Evolutionary conservation across 495 filamentous ascomycete genomes (phyloP), one percentile per base, ranked within the genome.

Genomic region (Podospora didyma): DNA sequence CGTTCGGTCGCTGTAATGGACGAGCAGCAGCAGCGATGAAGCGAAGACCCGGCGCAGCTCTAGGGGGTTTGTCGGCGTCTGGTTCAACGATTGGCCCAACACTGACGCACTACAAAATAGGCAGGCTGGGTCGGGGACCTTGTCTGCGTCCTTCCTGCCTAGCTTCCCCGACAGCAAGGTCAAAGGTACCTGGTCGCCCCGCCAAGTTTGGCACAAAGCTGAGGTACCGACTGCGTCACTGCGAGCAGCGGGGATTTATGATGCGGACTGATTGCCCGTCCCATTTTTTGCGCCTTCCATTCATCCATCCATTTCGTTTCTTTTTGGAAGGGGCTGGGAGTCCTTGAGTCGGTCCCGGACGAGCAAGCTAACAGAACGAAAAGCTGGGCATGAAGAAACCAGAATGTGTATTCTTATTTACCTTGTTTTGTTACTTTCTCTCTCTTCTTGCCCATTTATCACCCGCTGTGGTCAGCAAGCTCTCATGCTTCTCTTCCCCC

Each of bases 211-310:
- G 26, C 26, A 3, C 26, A 31, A 4, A 7, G 7, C 42, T 9
- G 42, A 17, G n/a, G 7, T 46, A n/a, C 42, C 19, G 42, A 7
- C n/a, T 46, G 3, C 4, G 26, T 46, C 42, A 46, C 42, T 14
- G n/a, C 19, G 46, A 14, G 14, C 14, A 14, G 46, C 46, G 46
- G 46, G 46, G 20, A 48, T 24, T 48, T 48, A 26, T 34, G 42
- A 41, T 54, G 44, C 24, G 17, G 6, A 48, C 45, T 46, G 53
- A 37, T 55, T 55, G 53, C 42, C 53, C 53, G 17, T 31, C 45
- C 41, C 41, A 10, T 44, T 35, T 16, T 54, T 41, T n/a, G n/a
- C n/a, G n/a, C n/a, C 11, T 51, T 22, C 17, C 49, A 17, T 20
- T 16, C 17, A 17, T 16, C 34, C 7, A 20, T 7, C n/a, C 10